Percentiles rank a stretch among this genome's conserved stretches.
These are phyloP conservation scores for Cyphellophora attinorum DNA, from an alignment of 2,329 filamentous ascomycete genomes.

Conservation along the genomic window DNA sequence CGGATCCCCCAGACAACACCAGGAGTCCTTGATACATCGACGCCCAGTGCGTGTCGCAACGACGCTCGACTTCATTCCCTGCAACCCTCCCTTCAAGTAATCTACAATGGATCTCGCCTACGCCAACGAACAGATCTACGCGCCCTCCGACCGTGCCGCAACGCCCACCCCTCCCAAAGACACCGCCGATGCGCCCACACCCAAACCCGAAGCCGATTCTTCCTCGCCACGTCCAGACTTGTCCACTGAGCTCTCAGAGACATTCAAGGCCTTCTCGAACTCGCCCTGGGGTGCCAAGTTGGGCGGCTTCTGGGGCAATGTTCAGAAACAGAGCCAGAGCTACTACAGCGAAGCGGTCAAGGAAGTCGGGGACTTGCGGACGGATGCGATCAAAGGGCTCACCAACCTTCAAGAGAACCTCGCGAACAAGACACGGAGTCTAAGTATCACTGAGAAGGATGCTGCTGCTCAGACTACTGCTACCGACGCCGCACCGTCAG, in stretches of 20 bases:
- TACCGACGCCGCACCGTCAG: slow-evolving; percentile 15
- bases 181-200: slow-evolving; percentile 23
- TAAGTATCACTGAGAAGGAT: slow-evolving; percentile 11
- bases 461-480: slow-evolving; percentile 20
- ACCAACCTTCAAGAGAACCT: slow-evolving; percentile 4
- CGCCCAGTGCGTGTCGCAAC: too few species aligned
- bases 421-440: slow-evolving; percentile 7
- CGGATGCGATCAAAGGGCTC: slow-evolving; percentile 30
- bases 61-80: too few species aligned
- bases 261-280: slow-evolving; percentile 83
- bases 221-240: slow-evolving; percentile 49
- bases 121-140: slow-evolving; percentile 1
- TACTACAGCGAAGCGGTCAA: slow-evolving; percentile 77
- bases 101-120: slow-evolving; percentile 1
- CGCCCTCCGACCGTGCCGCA: background rate
- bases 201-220: slow-evolving; percentile 17
- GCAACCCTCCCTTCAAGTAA: too few species aligned
- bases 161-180: slow-evolving; percentile 1
- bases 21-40: too few species aligned
- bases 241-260: slow-evolving; percentile 85
- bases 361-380: slow-evolving; percentile 65
- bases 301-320: slow-evolving; percentile 78
- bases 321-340: slow-evolving; percentile 89
- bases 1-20: too few species aligned
- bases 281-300: slow-evolving; percentile 86